Conservation (phyloP, 2,329 filamentous ascomycete genomes). For the Furcasterigmium furcatum region DNA sequence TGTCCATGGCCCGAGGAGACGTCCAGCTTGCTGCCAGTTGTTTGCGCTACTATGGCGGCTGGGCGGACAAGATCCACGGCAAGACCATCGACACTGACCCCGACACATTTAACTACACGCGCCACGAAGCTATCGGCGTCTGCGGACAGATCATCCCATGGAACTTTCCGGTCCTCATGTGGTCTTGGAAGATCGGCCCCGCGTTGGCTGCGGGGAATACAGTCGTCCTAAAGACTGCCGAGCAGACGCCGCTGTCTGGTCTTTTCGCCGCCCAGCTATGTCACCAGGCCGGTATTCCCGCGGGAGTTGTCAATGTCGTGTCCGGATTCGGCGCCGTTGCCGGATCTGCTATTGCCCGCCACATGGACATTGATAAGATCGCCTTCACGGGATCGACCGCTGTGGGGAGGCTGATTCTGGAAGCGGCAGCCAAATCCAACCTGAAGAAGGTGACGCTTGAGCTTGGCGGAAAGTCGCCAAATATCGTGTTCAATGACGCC, state of each 20-base stretch:
- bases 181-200: conserved; percentile 77
- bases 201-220: conserved; percentile 72
- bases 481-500: conserved; percentile 76
- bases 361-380: conserved; percentile 82
- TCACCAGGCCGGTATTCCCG: conserved; percentile 75
- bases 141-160: conserved; percentile 87
- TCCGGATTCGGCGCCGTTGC: conserved; percentile 77
- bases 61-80: conserved; percentile 88
- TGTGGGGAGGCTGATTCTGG: conserved; percentile 75
- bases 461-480: conserved; percentile 77
- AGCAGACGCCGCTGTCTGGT: conserved; percentile 71
- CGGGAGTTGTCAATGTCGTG: conserved; percentile 74
- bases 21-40: conserved; percentile 64
- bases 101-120: conserved; percentile 81
- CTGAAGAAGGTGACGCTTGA: conserved; percentile 80
- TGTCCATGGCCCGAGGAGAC: conserved; percentile 73
- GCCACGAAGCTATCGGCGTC: conserved; percentile 74
- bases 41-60: conserved; percentile 71
- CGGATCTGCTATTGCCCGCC: conserved; percentile 70
- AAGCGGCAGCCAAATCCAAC: conserved; percentile 74
- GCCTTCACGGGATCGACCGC: conserved; percentile 78
- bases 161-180: conserved; percentile 85
- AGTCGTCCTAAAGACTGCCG: conserved; percentile 70
- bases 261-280: conserved; percentile 62
- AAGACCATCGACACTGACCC: conserved; percentile 78